These are phyloP conservation scores for Glycine latifolia DNA, from an alignment of 306 rosid species.

Conservation along the genomic window DNA sequence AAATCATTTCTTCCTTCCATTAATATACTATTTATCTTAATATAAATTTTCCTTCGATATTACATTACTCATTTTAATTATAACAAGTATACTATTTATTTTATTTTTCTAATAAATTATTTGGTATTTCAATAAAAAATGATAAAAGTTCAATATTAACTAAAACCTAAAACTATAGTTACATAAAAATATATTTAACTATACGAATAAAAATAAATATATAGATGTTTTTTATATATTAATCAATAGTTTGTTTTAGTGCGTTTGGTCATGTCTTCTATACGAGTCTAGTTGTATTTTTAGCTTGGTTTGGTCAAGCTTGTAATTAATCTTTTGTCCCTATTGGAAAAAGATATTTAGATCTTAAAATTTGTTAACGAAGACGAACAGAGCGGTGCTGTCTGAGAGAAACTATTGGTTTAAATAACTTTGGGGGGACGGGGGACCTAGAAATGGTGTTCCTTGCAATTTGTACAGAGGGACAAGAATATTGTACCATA, in stretches of 20 bases:
- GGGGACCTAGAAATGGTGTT: not conserved
- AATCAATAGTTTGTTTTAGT: not conserved
- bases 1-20: no score
- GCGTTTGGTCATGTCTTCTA: not conserved
- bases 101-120: not conserved
- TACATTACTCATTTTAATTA: not conserved
- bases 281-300: not conserved
- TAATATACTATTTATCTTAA: no score
- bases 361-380: not conserved
- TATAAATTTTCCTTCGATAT: no score
- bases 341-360: not conserved
- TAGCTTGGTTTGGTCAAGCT: conserved; percentile 2
- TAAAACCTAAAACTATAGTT: not conserved
- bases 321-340: not conserved
- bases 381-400: not conserved
- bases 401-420: not conserved
- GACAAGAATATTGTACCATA: conserved; percentile 3
- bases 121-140: not conserved
- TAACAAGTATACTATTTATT: not conserved
- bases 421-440: not conserved
- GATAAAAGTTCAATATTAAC: not conserved
- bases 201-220: not conserved
- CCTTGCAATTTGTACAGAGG: conserved; percentile 30
- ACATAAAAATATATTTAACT: not conserved
- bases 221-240: not conserved